phyloP scores from a whole-genome alignment of 179 eudicot species.

The Kewa caespitosa region DNA sequence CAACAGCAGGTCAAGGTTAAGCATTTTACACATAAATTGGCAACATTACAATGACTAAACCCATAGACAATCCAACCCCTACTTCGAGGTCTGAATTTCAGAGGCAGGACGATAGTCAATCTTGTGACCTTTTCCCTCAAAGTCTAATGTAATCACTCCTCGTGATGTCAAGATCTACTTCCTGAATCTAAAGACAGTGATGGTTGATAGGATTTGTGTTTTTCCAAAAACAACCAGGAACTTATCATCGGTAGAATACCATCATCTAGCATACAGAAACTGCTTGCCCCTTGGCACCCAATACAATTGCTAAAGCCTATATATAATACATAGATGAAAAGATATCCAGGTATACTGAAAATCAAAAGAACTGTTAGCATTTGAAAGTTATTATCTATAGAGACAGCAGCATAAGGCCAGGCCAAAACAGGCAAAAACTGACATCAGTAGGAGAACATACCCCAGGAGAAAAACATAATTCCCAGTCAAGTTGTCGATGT shows the following conservation, averaged over 20 bases:
- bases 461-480: conserved; percentile 54
- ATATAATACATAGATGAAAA: background rate
- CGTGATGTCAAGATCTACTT: background rate
- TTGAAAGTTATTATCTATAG: background rate
- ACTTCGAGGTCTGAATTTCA: background rate
- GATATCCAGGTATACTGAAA: too few relatives aligned
- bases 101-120: background rate
- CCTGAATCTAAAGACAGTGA: background rate
- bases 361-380: background rate
- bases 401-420: background rate
- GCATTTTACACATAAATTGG: background rate
- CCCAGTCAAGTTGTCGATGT: conserved; percentile 61
- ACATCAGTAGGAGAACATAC: conserved; percentile 23
- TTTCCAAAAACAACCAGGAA: background rate
- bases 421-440: background rate
- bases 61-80: background rate
- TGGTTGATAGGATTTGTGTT: background rate
- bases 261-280: background rate
- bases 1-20: background rate
- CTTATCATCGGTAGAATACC: background rate
- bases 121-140: background rate
- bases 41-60: background rate
- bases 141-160: background rate
- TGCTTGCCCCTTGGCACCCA: background rate
- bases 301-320: background rate